Base-by-base conservation (phyloP, 2,329 filamentous ascomycete genomes). In the Bisporella sp. region DNA sequence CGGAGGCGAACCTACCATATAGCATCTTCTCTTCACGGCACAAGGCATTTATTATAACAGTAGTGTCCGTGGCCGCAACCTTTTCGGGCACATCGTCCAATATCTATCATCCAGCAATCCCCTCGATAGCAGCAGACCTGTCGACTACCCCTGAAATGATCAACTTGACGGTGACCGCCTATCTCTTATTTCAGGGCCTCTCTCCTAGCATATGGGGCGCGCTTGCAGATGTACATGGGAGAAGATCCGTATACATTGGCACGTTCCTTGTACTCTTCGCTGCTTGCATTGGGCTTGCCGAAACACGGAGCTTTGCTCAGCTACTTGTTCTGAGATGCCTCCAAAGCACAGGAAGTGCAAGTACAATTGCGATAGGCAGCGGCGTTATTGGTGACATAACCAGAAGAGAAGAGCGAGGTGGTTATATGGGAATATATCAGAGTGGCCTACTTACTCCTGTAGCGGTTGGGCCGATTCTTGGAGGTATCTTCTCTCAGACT, bases 361-460 rank as follows among this genome's bases (percentile, higher is more conserved):
- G 76, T 2, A 84, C 81, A 13, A 70, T 85, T 4, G 76, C 82
- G 0, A 69, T 88, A 5, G 72, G 71, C 0, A 69, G 69, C 30
- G 84, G 77, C 0, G 76, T 87, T 0, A 74, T 87, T 1, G 79
- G 79, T 0, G 85, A 89, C 60, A 70, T 85, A 6, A 72, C 78
- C 5, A 84, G 78, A 0, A 75, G 76, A 2, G 76, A 75, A 1
- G 82, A 88, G 60, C 69, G 62, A 50, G 61, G 84, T 53, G 83
- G 77, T 45, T 90, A 85, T 62, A 84, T 90, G 70, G 84, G 79
- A 73, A 80, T 58, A 76, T 81, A 32, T 45, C 55, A 55, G 40
- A 46, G 50, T 29, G 60, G 54, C 6, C 40, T 54, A 5, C 44
- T 60, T 74, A 73, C 46, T 57, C 73, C 9, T 65, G 64, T 5